Conservation (phyloP, 2,329 filamentous ascomycete genomes). For the Talaromyces islandicus region DNA sequence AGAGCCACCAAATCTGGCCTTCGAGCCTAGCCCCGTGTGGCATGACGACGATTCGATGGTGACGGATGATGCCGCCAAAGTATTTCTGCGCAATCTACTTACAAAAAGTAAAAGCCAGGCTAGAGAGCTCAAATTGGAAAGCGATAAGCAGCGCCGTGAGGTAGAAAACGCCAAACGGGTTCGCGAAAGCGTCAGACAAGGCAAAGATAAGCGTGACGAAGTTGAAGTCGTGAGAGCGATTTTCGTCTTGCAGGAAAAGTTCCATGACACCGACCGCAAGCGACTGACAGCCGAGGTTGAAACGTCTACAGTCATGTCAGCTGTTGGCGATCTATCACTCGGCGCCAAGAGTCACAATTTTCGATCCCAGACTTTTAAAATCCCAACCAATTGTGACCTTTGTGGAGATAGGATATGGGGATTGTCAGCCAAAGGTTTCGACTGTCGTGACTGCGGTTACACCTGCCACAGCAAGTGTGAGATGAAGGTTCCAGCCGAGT, state of each 20-base stretch:
- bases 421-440: slow-evolving; percentile 89
- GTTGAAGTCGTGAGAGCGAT: slow-evolving; percentile 77
- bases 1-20: slow-evolving; percentile 76
- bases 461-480: slow-evolving; percentile 98
- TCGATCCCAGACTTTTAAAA: slow-evolving; percentile 98
- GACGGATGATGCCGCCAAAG: slow-evolving; percentile 77
- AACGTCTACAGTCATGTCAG: slow-evolving; percentile 83
- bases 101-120: slow-evolving; percentile 83
- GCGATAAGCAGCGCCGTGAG: slow-evolving; percentile 79
- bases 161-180: slow-evolving; percentile 70
- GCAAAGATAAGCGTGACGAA: slow-evolving; percentile 83
- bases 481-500: slow-evolving; percentile 96
- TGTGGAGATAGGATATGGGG: slow-evolving; percentile 98
- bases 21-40: slow-evolving; percentile 96
- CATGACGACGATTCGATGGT: slow-evolving; percentile 86
- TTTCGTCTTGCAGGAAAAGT: slow-evolving; percentile 74
- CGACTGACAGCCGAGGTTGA: slow-evolving; percentile 87
- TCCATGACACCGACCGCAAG: slow-evolving; percentile 78
- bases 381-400: slow-evolving; percentile 95
- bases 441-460: slow-evolving; percentile 93
- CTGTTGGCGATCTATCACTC: slow-evolving; percentile 85
- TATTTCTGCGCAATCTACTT: slow-evolving; percentile 86
- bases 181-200: slow-evolving; percentile 71
- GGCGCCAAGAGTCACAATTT: slow-evolving; percentile 96
- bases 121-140: slow-evolving; percentile 71